Base-by-base conservation (phyloP, 2,329 filamentous ascomycete genomes). In the Cladorrhinum sp. region DNA sequence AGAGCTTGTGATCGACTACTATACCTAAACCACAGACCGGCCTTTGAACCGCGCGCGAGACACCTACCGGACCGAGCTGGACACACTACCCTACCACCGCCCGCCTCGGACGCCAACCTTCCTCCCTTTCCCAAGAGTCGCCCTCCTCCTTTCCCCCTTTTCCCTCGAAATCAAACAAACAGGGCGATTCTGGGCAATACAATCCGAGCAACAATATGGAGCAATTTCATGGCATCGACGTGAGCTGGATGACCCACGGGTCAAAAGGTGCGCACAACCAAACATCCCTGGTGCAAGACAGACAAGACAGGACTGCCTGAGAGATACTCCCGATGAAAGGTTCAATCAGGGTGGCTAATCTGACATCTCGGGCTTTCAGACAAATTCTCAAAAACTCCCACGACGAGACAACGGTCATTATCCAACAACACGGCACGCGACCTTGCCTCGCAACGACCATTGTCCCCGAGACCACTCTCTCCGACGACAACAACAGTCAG, bases 241-340 rank as follows among this genome's bases (percentile, higher is more conserved):
- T 96, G 72, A 92, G 89, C 76, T 96, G 92, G 92, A 89, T 96
- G 80, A 83, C 83, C 68, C 90, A 95, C 76, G 89, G 90, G 72
- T 86, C 87, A 65, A 92, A 90, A 88, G 91, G 92, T 91, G 81
- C 76, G 42, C 42, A 82, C 76, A 61, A 54, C 54, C 53, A 58
- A 28, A 3, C 10, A 42, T 5, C 36, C 42, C 23, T 14, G 28
- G 6, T 26, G n/a, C 36, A 14, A 14, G 36, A n/a, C 28, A 24
- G 16, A 33, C 39, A 30, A 53, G 7, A 28, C 36, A 28, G 4
- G 33, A 16, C 33, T 16, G 14, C 33, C 12, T 36, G 33, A 36
- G 33, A 36, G 33, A 36, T 36, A 16, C 16, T 20, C 18, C n/a
- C n/a, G 18, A 4, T 46, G 16, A 4, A 8, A 4, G 42, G 42